Conservation (phyloP, 2,329 filamentous ascomycete genomes). For the Coniochaeta prunicola region DNA sequence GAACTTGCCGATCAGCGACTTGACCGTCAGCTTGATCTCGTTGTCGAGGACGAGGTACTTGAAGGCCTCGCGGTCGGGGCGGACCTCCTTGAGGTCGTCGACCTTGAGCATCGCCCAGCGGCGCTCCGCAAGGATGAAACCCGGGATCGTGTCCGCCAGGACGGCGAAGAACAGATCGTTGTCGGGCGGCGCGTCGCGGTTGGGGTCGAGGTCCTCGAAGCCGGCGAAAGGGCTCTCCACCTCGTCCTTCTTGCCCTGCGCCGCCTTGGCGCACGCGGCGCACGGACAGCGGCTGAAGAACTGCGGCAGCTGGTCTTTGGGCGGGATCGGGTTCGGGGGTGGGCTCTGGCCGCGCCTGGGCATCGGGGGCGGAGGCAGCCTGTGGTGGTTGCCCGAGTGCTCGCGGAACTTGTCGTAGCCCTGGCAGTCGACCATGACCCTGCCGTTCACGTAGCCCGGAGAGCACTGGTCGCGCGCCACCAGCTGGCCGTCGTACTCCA, state of each 20-base stretch:
- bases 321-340: neutral
- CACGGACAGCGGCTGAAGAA: slow-evolving; percentile 35
- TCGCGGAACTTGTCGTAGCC: slow-evolving; percentile 29
- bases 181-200: slow-evolving; percentile 24
- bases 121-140: slow-evolving; percentile 36
- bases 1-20: slow-evolving; percentile 39
- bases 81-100: slow-evolving; percentile 29
- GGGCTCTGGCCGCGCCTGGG: slow-evolving; percentile 5
- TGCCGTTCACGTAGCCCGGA: slow-evolving; percentile 24
- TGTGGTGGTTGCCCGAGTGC: neutral
- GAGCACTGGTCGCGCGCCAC: slow-evolving; percentile 19
- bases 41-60: slow-evolving; percentile 41
- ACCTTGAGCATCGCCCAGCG: slow-evolving; percentile 37
- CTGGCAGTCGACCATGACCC: slow-evolving; percentile 35
- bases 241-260: slow-evolving; percentile 6
- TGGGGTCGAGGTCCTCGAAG: slow-evolving; percentile 34
- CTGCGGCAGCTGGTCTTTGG: slow-evolving; percentile 30
- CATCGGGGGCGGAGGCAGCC: slow-evolving; percentile 1
- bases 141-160: slow-evolving; percentile 35
- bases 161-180: slow-evolving; percentile 36
- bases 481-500: slow-evolving; percentile 36
- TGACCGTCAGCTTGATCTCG: slow-evolving; percentile 39
- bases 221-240: slow-evolving; percentile 21
- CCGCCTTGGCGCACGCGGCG: slow-evolving; percentile 20
- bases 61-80: slow-evolving; percentile 40